A percentile compares a stretch with the other conserved stretches of the same genome.
These are phyloP conservation scores for Aschersonia sp. DNA, from an alignment of 2,329 filamentous ascomycete genomes.

Conservation along the genomic window DNA sequence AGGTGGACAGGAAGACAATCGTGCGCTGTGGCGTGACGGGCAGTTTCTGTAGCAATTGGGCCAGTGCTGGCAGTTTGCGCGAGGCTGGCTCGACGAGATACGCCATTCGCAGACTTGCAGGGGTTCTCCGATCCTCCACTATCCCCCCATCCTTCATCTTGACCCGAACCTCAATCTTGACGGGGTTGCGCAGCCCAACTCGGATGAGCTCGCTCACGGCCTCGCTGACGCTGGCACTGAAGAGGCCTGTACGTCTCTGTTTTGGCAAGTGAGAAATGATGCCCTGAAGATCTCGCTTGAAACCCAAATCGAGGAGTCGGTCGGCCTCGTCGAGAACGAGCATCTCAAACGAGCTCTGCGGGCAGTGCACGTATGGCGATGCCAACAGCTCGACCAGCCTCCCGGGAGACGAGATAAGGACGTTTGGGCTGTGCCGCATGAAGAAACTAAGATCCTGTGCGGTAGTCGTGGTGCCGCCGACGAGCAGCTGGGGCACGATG, in stretches of 20 bases:
- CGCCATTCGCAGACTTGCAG: constrained; percentile 82
- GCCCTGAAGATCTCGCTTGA: constrained; percentile 77
- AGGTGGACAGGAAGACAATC: constrained; percentile 88
- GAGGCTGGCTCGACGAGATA: constrained; percentile 64
- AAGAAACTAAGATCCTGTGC: constrained; percentile 81
- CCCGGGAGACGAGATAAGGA: constrained; percentile 83
- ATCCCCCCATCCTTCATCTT: constrained; percentile 53
- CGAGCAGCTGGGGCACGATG: constrained; percentile 75
- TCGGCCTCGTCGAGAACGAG: constrained; percentile 93
- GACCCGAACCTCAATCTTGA: constrained; percentile 89
- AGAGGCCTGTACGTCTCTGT: constrained; percentile 81
- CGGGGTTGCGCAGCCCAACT: constrained; percentile 82
- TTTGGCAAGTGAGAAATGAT: constrained; percentile 80
- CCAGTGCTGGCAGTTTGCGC: constrained; percentile 65
- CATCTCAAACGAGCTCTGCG: constrained; percentile 79
- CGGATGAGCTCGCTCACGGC: constrained; percentile 87
- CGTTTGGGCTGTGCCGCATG: constrained; percentile 69
- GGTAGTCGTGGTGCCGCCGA: constrained; percentile 66
- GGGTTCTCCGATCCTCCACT: constrained; percentile 71
- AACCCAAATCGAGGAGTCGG: constrained; percentile 79
- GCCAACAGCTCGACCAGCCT: constrained; percentile 76
- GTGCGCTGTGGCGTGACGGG: constrained; percentile 66
- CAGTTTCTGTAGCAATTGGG: constrained; percentile 53
- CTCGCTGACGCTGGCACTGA: constrained; percentile 91
- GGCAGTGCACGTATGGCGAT: constrained; percentile 75